phyloP scores from a whole-genome alignment of 495 filamentous ascomycete genomes.

The Penicillium herquei region DNA sequence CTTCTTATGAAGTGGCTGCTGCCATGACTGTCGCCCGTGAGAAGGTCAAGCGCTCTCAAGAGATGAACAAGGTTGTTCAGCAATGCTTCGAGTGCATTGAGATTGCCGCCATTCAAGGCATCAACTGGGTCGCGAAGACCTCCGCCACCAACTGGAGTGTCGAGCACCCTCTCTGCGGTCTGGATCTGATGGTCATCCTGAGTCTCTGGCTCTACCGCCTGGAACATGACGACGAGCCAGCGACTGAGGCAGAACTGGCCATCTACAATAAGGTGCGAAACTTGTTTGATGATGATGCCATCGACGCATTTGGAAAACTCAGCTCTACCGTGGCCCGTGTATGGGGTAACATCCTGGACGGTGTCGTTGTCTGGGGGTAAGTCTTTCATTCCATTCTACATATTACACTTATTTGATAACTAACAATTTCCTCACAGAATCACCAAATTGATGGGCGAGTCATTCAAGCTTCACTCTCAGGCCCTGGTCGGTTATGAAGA shows the following conservation, averaged over 20 bases:
- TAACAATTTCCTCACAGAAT: constrained; percentile 64
- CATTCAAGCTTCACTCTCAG: constrained; percentile 95
- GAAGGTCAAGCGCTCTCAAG: constrained; percentile 87
- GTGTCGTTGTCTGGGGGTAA: constrained; percentile 98
- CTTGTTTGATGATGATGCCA: constrained; percentile 86
- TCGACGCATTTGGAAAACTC: constrained; percentile 77
- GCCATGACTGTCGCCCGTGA: constrained; percentile 94
- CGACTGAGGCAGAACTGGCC: constrained; percentile 82
- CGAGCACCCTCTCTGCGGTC: constrained; percentile 92
- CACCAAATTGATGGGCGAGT: constrained; percentile 96
- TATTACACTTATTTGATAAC: constrained; percentile 23
- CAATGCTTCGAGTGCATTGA: constrained; percentile 98
- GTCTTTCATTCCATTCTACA: constrained; percentile 25
- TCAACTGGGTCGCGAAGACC: constrained; percentile 96
- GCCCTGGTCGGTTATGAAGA: constrained; percentile 93
- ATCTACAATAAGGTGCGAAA: constrained; percentile 96
- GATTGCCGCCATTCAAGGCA: constrained; percentile 88
- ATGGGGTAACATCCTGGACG: constrained; percentile 98
- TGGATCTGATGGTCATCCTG: constrained; percentile 98
- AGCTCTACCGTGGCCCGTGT: constrained; percentile 91
- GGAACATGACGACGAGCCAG: constrained; percentile 97
- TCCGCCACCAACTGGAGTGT: constrained; percentile 99
- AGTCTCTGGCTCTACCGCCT: constrained; percentile 97
- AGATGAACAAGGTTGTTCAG: constrained; percentile 98
- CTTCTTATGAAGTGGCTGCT: constrained; percentile 92